phyloP scores from a whole-genome alignment of 192 early-diverging fungal genomes.

The Diversispora epigaea region DNA sequence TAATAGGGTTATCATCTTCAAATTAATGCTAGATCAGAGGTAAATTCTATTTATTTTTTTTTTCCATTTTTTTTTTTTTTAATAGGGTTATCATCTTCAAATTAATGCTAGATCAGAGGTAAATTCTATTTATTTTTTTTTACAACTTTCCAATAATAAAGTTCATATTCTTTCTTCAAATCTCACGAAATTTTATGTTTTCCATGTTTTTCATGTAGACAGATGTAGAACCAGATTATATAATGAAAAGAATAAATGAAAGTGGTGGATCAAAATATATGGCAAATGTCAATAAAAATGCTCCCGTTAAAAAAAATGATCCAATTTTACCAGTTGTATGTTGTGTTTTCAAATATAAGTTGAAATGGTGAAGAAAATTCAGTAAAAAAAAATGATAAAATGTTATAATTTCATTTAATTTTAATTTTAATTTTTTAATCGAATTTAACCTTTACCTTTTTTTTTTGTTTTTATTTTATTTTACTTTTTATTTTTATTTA shows the following conservation, averaged over 20 bases:
- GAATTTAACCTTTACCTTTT: too few species aligned
- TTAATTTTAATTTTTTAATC: too few species aligned
- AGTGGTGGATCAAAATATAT: slow-evolving; percentile 91
- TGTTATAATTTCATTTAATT: too few species aligned
- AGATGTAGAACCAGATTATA: slow-evolving; percentile 78
- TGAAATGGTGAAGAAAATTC: neutral
- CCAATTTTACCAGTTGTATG: slow-evolving; percentile 49
- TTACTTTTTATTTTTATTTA: too few species aligned
- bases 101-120: slow-evolving; percentile 80
- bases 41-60: slow-evolving; percentile 3
- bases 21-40: slow-evolving; percentile 79
- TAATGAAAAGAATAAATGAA: slow-evolving; percentile 82
- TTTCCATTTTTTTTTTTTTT: slow-evolving; percentile 2
- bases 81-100: slow-evolving; percentile 79
- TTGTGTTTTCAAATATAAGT: neutral
- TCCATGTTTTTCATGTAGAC: slow-evolving; percentile 34
- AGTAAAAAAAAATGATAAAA: too few species aligned
- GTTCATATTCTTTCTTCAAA: neutral
- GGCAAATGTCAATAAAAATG: slow-evolving; percentile 57
- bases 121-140: neutral
- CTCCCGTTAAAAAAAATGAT: slow-evolving; percentile 34
- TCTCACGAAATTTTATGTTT: neutral
- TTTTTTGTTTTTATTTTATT: too few species aligned
- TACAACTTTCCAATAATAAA: neutral
- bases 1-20: slow-evolving; percentile 78